A percentile compares a stretch with the other conserved stretches of the same genome.
These are phyloP conservation scores for Ophiostoma novo-ulmi DNA, from an alignment of 2,329 filamentous ascomycete genomes.

Conservation along the genomic window DNA sequence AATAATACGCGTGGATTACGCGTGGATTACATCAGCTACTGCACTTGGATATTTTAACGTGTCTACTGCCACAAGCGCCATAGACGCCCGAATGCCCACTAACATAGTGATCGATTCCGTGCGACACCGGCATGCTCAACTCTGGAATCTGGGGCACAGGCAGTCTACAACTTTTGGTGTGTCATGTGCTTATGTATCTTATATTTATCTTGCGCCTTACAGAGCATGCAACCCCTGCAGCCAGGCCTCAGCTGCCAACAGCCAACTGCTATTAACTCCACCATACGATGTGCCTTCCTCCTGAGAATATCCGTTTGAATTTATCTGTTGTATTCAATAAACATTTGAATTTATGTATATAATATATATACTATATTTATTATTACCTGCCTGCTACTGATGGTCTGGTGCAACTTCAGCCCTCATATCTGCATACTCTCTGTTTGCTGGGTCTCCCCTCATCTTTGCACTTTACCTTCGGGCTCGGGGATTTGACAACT, in stretches of 20 bases:
- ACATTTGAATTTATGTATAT: neutral
- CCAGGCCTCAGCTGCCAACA: neutral
- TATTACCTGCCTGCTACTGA: neutral
- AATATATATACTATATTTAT: neutral
- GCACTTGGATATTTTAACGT: no score
- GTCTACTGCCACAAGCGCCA: neutral
- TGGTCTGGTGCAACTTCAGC: neutral
- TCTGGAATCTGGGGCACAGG: neutral
- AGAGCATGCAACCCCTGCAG: neutral
- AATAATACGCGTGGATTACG: neutral
- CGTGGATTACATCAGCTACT: no score
- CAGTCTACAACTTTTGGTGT: neutral
- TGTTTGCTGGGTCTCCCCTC: neutral
- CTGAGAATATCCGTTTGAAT: neutral
- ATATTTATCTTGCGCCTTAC: neutral
- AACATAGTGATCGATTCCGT: neutral
- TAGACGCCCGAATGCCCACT: constrained; percentile 5
- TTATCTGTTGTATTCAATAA: neutral
- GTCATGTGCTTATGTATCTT: neutral
- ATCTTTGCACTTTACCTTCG: neutral
- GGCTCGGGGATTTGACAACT: constrained; percentile 2
- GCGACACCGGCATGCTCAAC: constrained; percentile 10
- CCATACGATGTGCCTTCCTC: neutral
- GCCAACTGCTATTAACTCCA: neutral
- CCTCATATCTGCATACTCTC: neutral